Percentiles rank a stretch among this genome's conserved stretches.
Evolutionary conservation across 1,284 basidiomycete species (phyloP).

Genomic region (Athelia psychrophila): DNA sequence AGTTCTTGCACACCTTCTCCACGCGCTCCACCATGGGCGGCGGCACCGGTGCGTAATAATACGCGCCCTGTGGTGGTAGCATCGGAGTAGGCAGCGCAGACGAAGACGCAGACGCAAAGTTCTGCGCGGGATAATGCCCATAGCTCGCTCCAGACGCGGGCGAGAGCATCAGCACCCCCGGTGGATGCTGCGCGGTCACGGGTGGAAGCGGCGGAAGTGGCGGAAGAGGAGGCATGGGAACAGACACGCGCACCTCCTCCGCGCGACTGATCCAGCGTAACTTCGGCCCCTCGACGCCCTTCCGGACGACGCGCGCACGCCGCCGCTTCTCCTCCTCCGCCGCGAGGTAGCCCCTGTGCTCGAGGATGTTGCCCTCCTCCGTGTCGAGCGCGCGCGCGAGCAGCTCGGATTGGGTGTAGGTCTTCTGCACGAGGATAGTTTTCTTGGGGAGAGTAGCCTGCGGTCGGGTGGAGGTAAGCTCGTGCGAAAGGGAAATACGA

Average conservation of each 20-base stretch:
- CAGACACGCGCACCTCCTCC: slow-evolving; percentile 48
- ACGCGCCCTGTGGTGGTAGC: not conserved
- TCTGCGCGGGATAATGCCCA: not conserved
- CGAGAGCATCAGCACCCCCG: not conserved
- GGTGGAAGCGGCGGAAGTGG: slow-evolving; percentile 4
- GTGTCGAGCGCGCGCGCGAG: slow-evolving; percentile 81
- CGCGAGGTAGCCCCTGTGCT: slow-evolving; percentile 74
- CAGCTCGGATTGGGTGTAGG: slow-evolving; percentile 75
- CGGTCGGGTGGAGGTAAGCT: slow-evolving; percentile 1
- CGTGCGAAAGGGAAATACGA: no score
- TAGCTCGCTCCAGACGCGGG: not conserved
- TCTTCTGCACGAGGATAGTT: slow-evolving; percentile 43
- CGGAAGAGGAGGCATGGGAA: slow-evolving; percentile 29
- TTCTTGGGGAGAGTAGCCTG: slow-evolving; percentile 64
- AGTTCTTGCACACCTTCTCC: slow-evolving; percentile 57
- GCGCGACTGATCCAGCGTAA: slow-evolving; percentile 70
- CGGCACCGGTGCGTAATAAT: slow-evolving; percentile 5
- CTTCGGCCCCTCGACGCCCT: slow-evolving; percentile 65
- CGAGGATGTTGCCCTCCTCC: slow-evolving; percentile 81
- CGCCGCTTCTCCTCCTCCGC: slow-evolving; percentile 81
- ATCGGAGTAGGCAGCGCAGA: not conserved
- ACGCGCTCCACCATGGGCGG: slow-evolving; percentile 27
- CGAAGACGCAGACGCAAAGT: not conserved
- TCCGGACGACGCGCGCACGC: slow-evolving; percentile 58
- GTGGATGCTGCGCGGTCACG: not conserved